Conservation (phyloP, 1,139 yeast genomes). For the Citeromyces siamensis region DNA sequence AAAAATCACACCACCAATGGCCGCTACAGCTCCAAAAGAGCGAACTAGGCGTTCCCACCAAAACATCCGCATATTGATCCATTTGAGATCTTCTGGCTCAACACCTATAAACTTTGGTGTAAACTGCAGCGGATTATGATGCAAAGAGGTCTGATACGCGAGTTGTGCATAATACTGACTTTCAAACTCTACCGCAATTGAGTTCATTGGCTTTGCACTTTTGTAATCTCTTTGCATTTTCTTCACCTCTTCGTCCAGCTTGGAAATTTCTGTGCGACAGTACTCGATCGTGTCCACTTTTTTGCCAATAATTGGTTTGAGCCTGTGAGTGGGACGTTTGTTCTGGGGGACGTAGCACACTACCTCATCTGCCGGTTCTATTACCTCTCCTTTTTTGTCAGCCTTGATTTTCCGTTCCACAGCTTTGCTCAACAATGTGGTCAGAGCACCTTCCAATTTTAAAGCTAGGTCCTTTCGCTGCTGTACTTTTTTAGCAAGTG, state of each 20-base stretch:
- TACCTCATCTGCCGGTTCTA: slow-evolving; percentile 46
- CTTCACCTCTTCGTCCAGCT: slow-evolving; percentile 40
- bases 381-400: slow-evolving; percentile 40
- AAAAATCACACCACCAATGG: slow-evolving; percentile 44
- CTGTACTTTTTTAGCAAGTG: slow-evolving; percentile 36
- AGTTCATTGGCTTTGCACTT: slow-evolving; percentile 32
- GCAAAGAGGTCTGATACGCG: slow-evolving; percentile 48
- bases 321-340: slow-evolving; percentile 58
- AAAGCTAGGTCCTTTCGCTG: slow-evolving; percentile 41
- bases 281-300: slow-evolving; percentile 53
- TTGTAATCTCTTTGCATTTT: slow-evolving; percentile 34
- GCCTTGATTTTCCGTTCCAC: slow-evolving; percentile 40
- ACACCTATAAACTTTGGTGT: slow-evolving; percentile 40
- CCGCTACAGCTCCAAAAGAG: slow-evolving; percentile 42
- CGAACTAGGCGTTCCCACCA: slow-evolving; percentile 78
- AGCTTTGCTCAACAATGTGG: slow-evolving; percentile 41
- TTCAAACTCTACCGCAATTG: slow-evolving; percentile 61
- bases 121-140: slow-evolving; percentile 40
- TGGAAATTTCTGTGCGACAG: slow-evolving; percentile 41
- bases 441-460: slow-evolving; percentile 50
- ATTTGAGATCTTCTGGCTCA: slow-evolving; percentile 49
- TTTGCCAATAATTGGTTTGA: slow-evolving; percentile 28
- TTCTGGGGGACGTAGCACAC: slow-evolving; percentile 38
- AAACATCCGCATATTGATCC: slow-evolving; percentile 62
- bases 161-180: slow-evolving; percentile 60